Base-by-base conservation (phyloP, 192 early-diverging fungal genomes). In the Entophlyctis helioformis region DNA sequence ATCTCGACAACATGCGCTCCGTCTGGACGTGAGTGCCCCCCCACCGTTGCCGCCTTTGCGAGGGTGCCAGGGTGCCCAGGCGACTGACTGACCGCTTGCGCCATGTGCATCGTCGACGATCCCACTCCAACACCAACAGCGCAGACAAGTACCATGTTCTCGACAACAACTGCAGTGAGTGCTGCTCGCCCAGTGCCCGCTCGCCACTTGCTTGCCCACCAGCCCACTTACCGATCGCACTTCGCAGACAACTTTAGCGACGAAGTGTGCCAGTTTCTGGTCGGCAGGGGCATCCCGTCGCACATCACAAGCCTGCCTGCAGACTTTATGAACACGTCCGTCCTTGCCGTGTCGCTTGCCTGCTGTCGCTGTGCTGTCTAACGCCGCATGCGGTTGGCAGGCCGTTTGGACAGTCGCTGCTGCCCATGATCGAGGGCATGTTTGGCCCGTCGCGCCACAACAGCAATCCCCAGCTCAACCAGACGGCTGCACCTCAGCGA, bases 121-220 rank as follows among this genome's bases (percentile, higher is more conserved):
- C 10, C 13, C 23, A 35, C 2, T 23, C 27, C 15, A 12, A n/a
- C 0, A 15, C 3, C 12, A 5, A 19, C 27, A 64, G 59, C 13
- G 72, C 82, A 1, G 83, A 83, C 24, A 76, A 78, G 36, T 92
- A 92, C 54, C 86, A 90, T 64, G 51, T 92, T 25, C 64, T 92
- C 21, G 78, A 92, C 47, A 82, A 85, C 59, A 93, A 93, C 60
- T 93, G 89, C 72, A 93, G 57, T 50, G 42, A 11, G 36, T 50
- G 42, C 7, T 27, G 6, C 12, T 10, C 10, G 24, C 7, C n/a
- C n/a, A 12, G 11, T 44, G 6, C 11, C 12, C 7, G 39, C 15
- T 8, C 9, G 20, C 20, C 20, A 10, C 25, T 27, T 8, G 7
- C 11, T 7, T 16, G 18, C 7, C 5, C 42, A 13, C 42, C 3